phyloP scores from a whole-genome alignment of 176 grass and related monocot genomes.

The Typha latifolia region DNA sequence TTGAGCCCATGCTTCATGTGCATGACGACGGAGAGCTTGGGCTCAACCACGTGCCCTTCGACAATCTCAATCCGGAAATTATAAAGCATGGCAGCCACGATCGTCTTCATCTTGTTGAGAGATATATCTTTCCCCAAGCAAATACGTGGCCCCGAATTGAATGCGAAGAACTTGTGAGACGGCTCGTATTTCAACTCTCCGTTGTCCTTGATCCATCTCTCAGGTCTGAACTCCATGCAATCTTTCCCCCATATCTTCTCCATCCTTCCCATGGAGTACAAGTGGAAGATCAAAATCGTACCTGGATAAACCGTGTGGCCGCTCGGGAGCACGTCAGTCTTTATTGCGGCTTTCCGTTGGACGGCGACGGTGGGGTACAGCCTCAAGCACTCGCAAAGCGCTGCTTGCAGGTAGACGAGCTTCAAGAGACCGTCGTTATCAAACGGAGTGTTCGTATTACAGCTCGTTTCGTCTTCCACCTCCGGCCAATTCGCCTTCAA shows the following conservation, averaged over 20 bases:
- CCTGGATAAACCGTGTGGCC: constrained; percentile 13
- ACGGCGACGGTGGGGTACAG: constrained; percentile 69
- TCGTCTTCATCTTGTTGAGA: constrained; percentile 27
- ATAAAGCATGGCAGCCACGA: constrained; percentile 23
- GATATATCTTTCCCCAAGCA: constrained; percentile 40
- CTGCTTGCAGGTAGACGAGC: constrained; percentile 68
- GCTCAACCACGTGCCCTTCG: constrained; percentile 33
- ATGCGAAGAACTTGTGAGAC: constrained; percentile 63
- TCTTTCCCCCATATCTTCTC: constrained; percentile 79
- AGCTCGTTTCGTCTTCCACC: background rate
- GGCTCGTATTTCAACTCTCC: constrained; percentile 50
- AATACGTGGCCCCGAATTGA: constrained; percentile 30
- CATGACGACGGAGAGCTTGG: constrained; percentile 23
- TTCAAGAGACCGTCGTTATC: constrained; percentile 23
- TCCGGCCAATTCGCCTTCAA: constrained; percentile 18
- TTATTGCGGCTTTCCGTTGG: constrained; percentile 45
- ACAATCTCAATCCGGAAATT: constrained; percentile 38
- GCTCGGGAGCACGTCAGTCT: constrained; percentile 53
- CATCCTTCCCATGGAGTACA: constrained; percentile 82
- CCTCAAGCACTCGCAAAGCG: constrained; percentile 61
- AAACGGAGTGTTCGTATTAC: constrained; percentile 11
- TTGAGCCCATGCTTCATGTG: constrained; percentile 44
- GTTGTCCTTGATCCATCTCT: constrained; percentile 53
- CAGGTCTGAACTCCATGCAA: constrained; percentile 66
- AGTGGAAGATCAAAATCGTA: constrained; percentile 32